These are phyloP conservation scores for Chalciporus piperatoides DNA, from an alignment of 1,284 basidiomycete genomes.

Conservation along the genomic window DNA sequence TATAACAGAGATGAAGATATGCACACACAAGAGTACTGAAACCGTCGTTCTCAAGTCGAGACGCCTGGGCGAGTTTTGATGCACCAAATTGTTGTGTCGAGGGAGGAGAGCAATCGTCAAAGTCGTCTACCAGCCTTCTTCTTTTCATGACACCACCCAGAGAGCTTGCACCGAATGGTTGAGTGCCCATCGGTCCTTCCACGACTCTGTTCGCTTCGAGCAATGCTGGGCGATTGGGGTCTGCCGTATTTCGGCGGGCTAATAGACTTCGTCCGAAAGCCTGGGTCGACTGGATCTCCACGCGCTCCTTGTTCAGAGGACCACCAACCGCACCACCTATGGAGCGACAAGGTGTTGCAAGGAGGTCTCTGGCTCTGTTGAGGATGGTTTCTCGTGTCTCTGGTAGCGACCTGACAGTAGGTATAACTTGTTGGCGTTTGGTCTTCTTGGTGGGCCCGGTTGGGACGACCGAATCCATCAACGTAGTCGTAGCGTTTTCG, in stretches of 20 bases:
- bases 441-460: slow-evolving; percentile 44
- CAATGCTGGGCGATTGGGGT: slow-evolving; percentile 1
- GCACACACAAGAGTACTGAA: slow-evolving; percentile 14
- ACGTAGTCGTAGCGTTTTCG: slow-evolving; percentile 36
- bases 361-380: slow-evolving; percentile 49
- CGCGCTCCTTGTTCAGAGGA: not conserved
- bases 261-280: slow-evolving; percentile 28
- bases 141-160: slow-evolving; percentile 13
- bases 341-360: slow-evolving; percentile 27
- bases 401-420: slow-evolving; percentile 45
- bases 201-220: not conserved
- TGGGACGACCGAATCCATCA: slow-evolving; percentile 53
- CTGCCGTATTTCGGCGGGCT: slow-evolving; percentile 9
- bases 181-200: slow-evolving; percentile 32
- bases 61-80: slow-evolving; percentile 23
- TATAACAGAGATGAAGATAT: not conserved
- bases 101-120: not conserved
- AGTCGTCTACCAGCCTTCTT: not conserved
- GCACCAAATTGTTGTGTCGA: slow-evolving; percentile 1
- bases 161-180: slow-evolving; percentile 41
- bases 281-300: slow-evolving; percentile 29
- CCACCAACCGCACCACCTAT: not conserved
- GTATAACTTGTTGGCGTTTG: slow-evolving; percentile 38
- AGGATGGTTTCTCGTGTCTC: slow-evolving; percentile 53
- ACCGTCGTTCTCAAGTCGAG: not conserved